Conservation (phyloP, 805 yeast species). For the Candida gorgasii region DNA sequence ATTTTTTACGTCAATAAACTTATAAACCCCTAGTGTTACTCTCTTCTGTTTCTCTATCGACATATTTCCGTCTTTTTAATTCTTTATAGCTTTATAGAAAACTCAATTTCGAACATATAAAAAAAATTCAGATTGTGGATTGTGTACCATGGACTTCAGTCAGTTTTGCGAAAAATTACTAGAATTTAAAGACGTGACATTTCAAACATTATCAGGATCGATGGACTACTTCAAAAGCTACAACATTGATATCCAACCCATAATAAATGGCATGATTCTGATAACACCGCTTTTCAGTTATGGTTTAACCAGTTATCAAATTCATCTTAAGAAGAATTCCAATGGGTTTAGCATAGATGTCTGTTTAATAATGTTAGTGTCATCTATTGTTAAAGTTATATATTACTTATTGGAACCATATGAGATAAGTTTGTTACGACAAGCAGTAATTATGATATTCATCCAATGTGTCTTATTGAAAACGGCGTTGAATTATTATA, state of each 20-base stretch:
- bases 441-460: constrained; percentile 80
- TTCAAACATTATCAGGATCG: neutral
- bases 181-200: neutral
- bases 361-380: constrained; percentile 85
- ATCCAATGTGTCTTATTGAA: constrained; percentile 68
- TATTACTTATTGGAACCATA: constrained; percentile 81
- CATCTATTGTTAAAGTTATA: constrained; percentile 69
- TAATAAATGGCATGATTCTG: constrained; percentile 66
- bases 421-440: constrained; percentile 76
- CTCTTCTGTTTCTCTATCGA: too few species aligned
- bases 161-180: constrained; percentile 2
- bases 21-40: too few species aligned
- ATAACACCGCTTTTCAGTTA: constrained; percentile 86
- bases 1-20: neutral
- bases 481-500: constrained; percentile 62
- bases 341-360: constrained; percentile 89
- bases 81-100: neutral
- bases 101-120: neutral
- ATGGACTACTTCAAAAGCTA: constrained; percentile 35
- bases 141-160: constrained; percentile 4
- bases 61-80: too few species aligned
- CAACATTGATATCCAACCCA: constrained; percentile 4
- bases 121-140: neutral
- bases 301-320: constrained; percentile 76
- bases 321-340: constrained; percentile 61